Percentiles rank a stretch among this genome's conserved stretches.
Conservation (phyloP, 257 asterid genomes). For the Penstemon eatonii region DNA sequence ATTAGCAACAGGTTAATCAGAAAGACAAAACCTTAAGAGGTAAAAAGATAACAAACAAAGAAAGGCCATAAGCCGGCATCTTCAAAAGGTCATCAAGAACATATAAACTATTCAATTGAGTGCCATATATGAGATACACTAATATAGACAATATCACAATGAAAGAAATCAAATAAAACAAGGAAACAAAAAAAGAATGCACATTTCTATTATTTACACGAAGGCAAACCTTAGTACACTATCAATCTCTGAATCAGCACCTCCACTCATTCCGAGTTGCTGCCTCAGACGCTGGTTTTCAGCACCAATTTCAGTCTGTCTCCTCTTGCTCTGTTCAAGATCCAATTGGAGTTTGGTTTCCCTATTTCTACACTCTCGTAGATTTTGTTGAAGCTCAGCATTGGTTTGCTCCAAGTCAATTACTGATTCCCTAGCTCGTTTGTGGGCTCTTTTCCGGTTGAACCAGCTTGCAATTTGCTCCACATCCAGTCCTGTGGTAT, state of each 20-base stretch:
- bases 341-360: conserved; percentile 14
- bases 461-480: conserved; percentile 44
- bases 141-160: neutral
- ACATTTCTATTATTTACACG: neutral
- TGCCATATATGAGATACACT: neutral
- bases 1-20: conserved; percentile 1
- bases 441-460: conserved; percentile 26
- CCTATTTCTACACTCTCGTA: conserved; percentile 11
- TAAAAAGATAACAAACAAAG: neutral
- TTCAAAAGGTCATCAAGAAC: neutral
- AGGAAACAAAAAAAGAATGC: neutral
- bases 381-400: conserved; percentile 15
- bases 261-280: neutral
- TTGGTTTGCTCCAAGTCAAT: conserved; percentile 10
- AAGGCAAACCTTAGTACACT: neutral
- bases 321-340: neutral
- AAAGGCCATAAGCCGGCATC: neutral
- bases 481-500: conserved; percentile 40
- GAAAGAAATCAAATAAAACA: neutral
- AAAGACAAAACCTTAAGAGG: neutral
- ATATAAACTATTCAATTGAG: neutral
- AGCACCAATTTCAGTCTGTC: neutral
- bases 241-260: neutral
- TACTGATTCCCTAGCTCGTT: conserved; percentile 19
- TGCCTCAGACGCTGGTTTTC: conserved; percentile 22